Evolutionary conservation across 192 early-diverging fungal genomes (phyloP).

Genomic region (Gigaspora rosea): DNA sequence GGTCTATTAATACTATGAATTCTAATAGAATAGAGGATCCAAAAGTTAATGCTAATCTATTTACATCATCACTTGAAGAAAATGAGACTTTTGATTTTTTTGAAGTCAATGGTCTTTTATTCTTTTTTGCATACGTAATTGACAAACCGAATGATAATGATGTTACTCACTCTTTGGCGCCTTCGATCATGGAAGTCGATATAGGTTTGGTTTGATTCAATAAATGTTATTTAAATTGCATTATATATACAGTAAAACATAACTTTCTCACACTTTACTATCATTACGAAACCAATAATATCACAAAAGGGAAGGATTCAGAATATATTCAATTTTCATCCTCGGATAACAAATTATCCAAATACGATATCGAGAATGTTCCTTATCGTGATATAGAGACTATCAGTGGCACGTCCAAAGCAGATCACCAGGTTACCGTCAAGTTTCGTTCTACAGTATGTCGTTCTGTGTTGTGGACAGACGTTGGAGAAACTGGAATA

Average conservation of each 20-base stretch:
- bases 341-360: slow-evolving; percentile 5
- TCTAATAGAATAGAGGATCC: slow-evolving; percentile 36
- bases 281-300: neutral
- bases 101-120: slow-evolving; percentile 81
- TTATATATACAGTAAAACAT: neutral
- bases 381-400: slow-evolving; percentile 12
- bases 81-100: slow-evolving; percentile 63
- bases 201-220: too few relatives aligned
- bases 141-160: slow-evolving; percentile 1
- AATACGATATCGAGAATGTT: neutral
- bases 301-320: too few relatives aligned
- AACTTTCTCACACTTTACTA: neutral
- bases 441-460: slow-evolving; percentile 87
- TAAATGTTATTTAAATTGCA: too few relatives aligned
- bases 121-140: slow-evolving; percentile 74
- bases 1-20: slow-evolving; percentile 31
- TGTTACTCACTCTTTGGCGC: neutral
- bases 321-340: neutral
- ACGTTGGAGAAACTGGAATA: slow-evolving; percentile 89
- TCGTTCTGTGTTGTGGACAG: slow-evolving; percentile 87
- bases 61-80: slow-evolving; percentile 38
- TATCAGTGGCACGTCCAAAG: slow-evolving; percentile 33
- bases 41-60: slow-evolving; percentile 5
- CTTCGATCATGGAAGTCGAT: too few relatives aligned
- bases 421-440: slow-evolving; percentile 63